Evolutionary conservation across 2,329 filamentous ascomycete species (phyloP), one percentile per base, ranked within the genome.

Genomic region (Dothiorella sarmentorum): DNA sequence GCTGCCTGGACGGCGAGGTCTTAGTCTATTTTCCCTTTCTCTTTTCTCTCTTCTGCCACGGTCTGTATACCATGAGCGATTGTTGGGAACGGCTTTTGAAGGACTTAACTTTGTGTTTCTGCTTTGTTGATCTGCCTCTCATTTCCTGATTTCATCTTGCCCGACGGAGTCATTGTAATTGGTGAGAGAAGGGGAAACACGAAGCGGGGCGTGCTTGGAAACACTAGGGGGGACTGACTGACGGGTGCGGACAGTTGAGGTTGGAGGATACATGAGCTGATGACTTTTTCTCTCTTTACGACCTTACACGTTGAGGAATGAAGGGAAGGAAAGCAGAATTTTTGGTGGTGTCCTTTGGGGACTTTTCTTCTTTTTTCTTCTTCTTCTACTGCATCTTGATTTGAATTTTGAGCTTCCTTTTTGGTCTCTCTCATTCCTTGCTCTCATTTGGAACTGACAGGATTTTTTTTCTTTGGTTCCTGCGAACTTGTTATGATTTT

Each of bases 11-110:
- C 49, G 40, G 33, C 47, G 20, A 18, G 22, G 15, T 29, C 29
- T 31, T 11, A 31, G n/a, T n/a, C n/a, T n/a, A n/a, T 29, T 17
- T 31, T 53, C 42, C 20, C 15, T 29, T 49, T 49, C 33, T 29
- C 9, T 15, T 24, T 56, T 51, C 15, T 58, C 44, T 42, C 49
- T 18, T 49, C 27, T 35, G 24, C 38, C 26, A 24, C 24, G 26
- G 17, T 56, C 37, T 43, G 37, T 56, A 43, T 27, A 43, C 52
- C 49, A 27, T 18, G 33, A 53, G 49, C 24, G n/a, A 53, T n/a
- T 22, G 49, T 29, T 40, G 49, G 24, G 40, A 52, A 53, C 11
- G 40, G 7, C 17, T 43, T 44, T 27, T 22, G 5, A n/a, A 33
- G 15, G n/a, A 11, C 4, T 7, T 56, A 18, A 44, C 26, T 33